Conservation (phyloP, 176 grass and related monocot species). For the Phragmites australis region DNA sequence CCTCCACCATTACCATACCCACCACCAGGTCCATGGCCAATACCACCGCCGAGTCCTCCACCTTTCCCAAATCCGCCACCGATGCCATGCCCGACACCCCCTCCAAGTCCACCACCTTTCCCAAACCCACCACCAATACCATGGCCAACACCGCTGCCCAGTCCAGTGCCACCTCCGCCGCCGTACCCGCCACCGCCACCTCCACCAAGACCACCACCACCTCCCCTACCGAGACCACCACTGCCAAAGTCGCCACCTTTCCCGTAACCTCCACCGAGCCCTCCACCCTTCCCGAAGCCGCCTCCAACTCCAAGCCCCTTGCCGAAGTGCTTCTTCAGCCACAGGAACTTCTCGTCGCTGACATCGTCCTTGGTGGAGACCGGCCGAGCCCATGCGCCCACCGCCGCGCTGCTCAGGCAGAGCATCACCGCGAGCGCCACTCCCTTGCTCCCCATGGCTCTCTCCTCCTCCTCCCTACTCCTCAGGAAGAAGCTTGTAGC, state of each 20-base stretch:
- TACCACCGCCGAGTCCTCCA: not conserved
- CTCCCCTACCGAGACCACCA: too few species aligned
- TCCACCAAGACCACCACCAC: too few species aligned
- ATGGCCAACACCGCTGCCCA: too few species aligned
- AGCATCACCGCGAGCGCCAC: slow-evolving; percentile 47
- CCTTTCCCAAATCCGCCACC: slow-evolving; percentile 18
- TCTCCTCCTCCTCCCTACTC: not conserved
- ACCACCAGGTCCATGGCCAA: slow-evolving; percentile 22
- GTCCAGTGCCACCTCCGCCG: too few species aligned
- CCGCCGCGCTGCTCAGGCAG: slow-evolving; percentile 52
- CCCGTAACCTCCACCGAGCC: not conserved
- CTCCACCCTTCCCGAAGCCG: slow-evolving; percentile 13
- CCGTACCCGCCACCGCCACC: too few species aligned
- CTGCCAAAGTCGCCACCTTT: too few species aligned
- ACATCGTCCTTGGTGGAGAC: slow-evolving; percentile 22
- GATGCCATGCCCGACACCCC: too few species aligned
- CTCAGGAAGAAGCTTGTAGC: not conserved
- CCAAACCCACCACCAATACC: too few species aligned
- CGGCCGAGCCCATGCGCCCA: slow-evolving; percentile 51
- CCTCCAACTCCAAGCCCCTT: slow-evolving; percentile 44
- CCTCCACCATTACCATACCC: slow-evolving; percentile 27
- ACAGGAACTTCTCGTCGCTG: slow-evolving; percentile 50
- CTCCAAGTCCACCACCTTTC: too few species aligned
- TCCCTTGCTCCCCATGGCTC: slow-evolving; percentile 30
- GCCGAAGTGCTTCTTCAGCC: slow-evolving; percentile 56